These are phyloP conservation scores for Porcisia deanei DNA, from an alignment of 208 protist genomes.

Conservation along the genomic window DNA sequence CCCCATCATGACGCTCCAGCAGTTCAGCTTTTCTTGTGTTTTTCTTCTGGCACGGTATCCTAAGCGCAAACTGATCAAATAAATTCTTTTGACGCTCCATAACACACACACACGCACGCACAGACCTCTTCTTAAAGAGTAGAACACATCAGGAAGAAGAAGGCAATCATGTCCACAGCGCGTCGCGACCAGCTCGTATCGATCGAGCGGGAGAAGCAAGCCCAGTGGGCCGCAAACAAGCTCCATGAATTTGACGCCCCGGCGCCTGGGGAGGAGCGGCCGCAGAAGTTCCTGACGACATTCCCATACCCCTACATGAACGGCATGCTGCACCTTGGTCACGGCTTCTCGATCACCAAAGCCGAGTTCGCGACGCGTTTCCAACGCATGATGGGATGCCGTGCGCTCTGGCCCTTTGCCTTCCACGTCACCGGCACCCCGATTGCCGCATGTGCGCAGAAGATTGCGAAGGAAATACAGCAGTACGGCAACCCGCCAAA, in stretches of 20 bases:
- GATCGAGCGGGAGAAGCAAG: slow-evolving; percentile 73
- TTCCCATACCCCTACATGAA: slow-evolving; percentile 99
- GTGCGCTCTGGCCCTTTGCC: slow-evolving; percentile 99
- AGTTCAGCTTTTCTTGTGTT: neutral
- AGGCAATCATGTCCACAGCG: slow-evolving; percentile 65
- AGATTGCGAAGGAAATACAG: slow-evolving; percentile 92
- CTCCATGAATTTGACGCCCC: slow-evolving; percentile 74
- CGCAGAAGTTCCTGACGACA: slow-evolving; percentile 97
- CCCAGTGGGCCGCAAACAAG: slow-evolving; percentile 59
- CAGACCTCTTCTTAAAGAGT: neutral
- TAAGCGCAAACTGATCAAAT: neutral
- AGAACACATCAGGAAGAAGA: neutral
- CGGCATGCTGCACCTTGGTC: slow-evolving; percentile 98
- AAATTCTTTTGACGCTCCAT: too few relatives aligned
- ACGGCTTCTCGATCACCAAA: slow-evolving; percentile 99
- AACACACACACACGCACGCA: neutral
- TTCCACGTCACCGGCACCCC: slow-evolving; percentile 99
- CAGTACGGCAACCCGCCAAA: slow-evolving; percentile 90
- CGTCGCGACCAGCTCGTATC: slow-evolving; percentile 73
- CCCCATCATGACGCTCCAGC: neutral
- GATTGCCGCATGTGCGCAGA: slow-evolving; percentile 99
- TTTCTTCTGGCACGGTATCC: too few relatives aligned
- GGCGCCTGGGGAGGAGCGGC: slow-evolving; percentile 35
- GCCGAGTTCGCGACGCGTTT: slow-evolving; percentile 98
- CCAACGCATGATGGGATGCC: slow-evolving; percentile 97